phyloP scores from a whole-genome alignment of 1,139 yeast species.

The Kodamaea plutei region DNA sequence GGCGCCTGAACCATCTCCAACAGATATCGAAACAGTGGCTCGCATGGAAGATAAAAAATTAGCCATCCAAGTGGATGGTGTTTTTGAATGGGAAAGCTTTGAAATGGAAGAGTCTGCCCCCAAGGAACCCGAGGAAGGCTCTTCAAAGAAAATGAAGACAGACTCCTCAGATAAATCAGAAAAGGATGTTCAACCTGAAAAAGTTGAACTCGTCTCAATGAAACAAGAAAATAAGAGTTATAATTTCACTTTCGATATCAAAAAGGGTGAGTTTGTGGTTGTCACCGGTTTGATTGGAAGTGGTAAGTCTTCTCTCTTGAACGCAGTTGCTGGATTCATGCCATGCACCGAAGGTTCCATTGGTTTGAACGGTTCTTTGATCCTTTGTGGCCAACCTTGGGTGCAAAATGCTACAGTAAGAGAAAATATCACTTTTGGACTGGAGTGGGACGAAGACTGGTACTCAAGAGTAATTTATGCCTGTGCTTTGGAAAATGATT shows the following conservation, averaged over 20 bases:
- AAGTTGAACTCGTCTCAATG: conserved; percentile 5
- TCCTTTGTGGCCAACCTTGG: conserved; percentile 65
- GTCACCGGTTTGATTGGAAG: conserved; percentile 71
- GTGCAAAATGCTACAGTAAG: conserved; percentile 77
- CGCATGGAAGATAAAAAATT: conserved; percentile 15
- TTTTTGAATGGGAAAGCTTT: conserved; percentile 65
- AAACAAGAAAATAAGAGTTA: conserved; percentile 13
- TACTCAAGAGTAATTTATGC: conserved; percentile 57
- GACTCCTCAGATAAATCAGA: too few relatives aligned
- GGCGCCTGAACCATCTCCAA: conserved; percentile 15
- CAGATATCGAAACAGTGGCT: conserved; percentile 9
- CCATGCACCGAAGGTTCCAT: conserved; percentile 45
- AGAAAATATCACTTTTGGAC: conserved; percentile 74
- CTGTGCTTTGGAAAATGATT: conserved; percentile 67
- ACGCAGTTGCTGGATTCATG: conserved; percentile 63
- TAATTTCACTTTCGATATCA: conserved; percentile 39
- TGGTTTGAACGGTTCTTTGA: conserved; percentile 38
- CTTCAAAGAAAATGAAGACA: too few relatives aligned
- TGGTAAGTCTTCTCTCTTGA: conserved; percentile 63
- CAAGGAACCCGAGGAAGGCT: too few relatives aligned
- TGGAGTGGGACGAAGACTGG: conserved; percentile 47
- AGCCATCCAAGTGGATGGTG: conserved; percentile 21
- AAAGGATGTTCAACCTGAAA: conserved; percentile 3
- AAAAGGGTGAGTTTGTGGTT: conserved; percentile 59
- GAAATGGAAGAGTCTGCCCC: too few relatives aligned